These are phyloP conservation scores for Pigoraptor vietnamica DNA, from an alignment of 78 protist genomes.

Conservation along the genomic window DNA sequence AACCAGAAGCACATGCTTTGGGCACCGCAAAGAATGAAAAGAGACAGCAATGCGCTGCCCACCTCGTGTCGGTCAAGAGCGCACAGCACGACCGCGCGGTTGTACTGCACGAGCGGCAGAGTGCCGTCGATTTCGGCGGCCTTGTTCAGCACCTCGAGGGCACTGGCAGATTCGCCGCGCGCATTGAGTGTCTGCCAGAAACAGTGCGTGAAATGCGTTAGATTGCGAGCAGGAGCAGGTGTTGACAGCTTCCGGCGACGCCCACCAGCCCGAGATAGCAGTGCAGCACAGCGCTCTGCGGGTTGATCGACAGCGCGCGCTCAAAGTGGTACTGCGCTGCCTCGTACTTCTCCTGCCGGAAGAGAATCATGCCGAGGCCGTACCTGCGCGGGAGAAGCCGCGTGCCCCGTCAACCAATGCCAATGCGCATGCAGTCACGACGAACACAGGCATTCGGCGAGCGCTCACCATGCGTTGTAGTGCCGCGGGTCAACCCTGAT, in stretches of 20 bases:
- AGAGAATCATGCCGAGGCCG: conserved; percentile 18
- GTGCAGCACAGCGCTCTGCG: conserved; percentile 36
- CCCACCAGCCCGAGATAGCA: conserved; percentile 52
- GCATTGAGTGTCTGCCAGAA: conserved; percentile 7
- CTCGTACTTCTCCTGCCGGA: conserved; percentile 50
- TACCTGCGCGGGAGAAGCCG: background rate
- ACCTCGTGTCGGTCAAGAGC: background rate
- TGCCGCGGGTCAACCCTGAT: conserved; percentile 48
- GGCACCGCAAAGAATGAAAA: background rate
- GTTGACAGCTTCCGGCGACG: too few species aligned
- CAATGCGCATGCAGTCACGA: background rate
- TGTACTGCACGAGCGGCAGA: conserved; percentile 27
- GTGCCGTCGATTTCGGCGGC: conserved; percentile 19
- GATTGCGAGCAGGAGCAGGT: too few species aligned
- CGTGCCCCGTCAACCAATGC: background rate
- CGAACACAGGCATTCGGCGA: too few species aligned
- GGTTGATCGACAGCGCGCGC: conserved; percentile 45
- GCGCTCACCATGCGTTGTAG: conserved; percentile 62
- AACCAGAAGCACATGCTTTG: background rate
- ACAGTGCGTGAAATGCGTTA: background rate
- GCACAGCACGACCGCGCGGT: background rate
- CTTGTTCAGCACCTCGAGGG: background rate
- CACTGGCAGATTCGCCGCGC: background rate
- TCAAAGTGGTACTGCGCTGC: conserved; percentile 43
- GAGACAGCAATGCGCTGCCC: background rate